Base-by-base conservation (phyloP, 140 eudicot species). In the Ambrosia hybrid region DNA sequence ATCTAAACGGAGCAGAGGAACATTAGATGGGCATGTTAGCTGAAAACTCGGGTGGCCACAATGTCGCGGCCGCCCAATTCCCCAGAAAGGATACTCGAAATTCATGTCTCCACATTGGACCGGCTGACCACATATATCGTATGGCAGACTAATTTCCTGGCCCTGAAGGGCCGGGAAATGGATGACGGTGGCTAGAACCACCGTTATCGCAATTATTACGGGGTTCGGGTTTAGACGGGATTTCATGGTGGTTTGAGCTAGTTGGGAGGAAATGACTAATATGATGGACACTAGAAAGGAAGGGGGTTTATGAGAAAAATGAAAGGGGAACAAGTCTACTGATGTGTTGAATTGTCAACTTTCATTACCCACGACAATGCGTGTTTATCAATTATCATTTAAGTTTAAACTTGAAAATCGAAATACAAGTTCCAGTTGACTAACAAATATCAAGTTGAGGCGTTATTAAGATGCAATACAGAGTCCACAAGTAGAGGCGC, bases 71-170 rank as follows among this genome's bases (percentile, higher is more conserved):
- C 80, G 74, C 4, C 1, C 26, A 1, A 11, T 63, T 59, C 85
- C 89, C 87, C 85, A 87, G 65, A 87, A 90, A 9, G 96, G 95
- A 33, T 85, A 90, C 3, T 71, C 78, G 3, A 87, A 6, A 7
- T 3, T 5, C 0, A 57, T 0, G 36, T 8, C 34, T 8, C 83
- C 87, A 36, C 91, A 89, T 2, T 4, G 10, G 71, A 78, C 73
- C 14, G 15, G 2, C 17, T 59, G 67, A 4, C 80, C 65, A 51
- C 96, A 89, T 65, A 3, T 55, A 0, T 46, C 70, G 6, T 71
- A 89, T 41, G 51, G 79, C 15, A n/a, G n/a, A n/a, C 6, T 33
- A 14, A 64, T 51, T 55, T 30, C 43, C 13, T 76, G 76, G 73
- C 83, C 74, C 6, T 43, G 15, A 41, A 58, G 51, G 36, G 52